Conservation (phyloP, 2,329 filamentous ascomycete genomes). For the Ustulina deusta region DNA sequence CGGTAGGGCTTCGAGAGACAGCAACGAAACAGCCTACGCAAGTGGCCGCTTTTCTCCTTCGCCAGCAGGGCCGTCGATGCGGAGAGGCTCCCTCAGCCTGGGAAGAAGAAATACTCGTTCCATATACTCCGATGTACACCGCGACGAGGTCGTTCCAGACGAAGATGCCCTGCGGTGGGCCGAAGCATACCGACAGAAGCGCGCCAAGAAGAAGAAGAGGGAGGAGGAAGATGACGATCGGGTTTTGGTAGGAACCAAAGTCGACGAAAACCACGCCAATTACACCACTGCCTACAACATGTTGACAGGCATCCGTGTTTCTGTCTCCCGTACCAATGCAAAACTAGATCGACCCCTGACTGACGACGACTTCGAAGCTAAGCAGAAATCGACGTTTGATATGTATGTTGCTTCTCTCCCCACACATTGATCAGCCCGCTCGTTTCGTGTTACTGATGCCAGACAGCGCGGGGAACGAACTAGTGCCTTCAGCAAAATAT, state of each 20-base stretch:
- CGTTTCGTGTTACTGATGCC: constrained; percentile 51
- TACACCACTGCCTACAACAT: constrained; percentile 99
- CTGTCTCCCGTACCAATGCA: constrained; percentile 94
- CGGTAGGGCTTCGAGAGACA: constrained; percentile 79
- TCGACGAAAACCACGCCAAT: constrained; percentile 96
- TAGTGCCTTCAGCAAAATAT: constrained; percentile 98
- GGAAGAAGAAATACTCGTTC: constrained; percentile 85
- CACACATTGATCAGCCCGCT: not conserved
- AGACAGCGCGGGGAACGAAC: constrained; percentile 87
- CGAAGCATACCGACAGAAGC: constrained; percentile 90
- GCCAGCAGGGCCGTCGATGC: constrained; percentile 66
- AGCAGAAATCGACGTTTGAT: constrained; percentile 98
- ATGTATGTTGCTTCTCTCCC: constrained; percentile 71
- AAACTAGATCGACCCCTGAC: constrained; percentile 93
- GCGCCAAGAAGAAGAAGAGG: constrained; percentile 86
- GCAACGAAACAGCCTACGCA: constrained; percentile 72
- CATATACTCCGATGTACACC: constrained; percentile 83
- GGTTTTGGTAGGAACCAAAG: constrained; percentile 95
- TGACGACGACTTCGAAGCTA: constrained; percentile 90
- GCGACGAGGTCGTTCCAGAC: constrained; percentile 86
- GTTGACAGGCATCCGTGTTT: constrained; percentile 98
- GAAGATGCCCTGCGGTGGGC: constrained; percentile 94
- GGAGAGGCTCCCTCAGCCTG: constrained; percentile 86
- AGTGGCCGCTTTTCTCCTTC: constrained; percentile 86
- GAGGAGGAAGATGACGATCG: constrained; percentile 94